Percentiles rank a stretch among this genome's conserved stretches.
Conservation (phyloP, 2,329 filamentous ascomycete species). For the Zopfia rhizophila region DNA sequence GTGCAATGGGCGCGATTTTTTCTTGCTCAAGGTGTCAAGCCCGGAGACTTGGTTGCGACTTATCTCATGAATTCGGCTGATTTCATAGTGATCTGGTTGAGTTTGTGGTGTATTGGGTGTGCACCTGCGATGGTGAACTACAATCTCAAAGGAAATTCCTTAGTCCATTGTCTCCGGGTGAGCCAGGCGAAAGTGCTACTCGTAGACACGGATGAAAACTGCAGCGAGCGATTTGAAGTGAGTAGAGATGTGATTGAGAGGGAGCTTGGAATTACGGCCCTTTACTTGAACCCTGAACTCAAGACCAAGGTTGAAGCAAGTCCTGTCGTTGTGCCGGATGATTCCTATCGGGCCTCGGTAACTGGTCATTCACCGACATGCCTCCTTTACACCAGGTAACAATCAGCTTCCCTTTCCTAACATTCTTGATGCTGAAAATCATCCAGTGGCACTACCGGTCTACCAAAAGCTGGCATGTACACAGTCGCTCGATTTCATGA, state of each 20-base stretch:
- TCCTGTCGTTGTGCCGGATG: slow-evolving; percentile 55
- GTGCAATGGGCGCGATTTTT: slow-evolving; percentile 45
- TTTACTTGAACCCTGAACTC: slow-evolving; percentile 29
- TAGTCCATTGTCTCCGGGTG: slow-evolving; percentile 72
- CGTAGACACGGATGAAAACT: slow-evolving; percentile 63
- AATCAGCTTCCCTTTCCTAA: no score
- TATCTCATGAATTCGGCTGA: slow-evolving; percentile 74
- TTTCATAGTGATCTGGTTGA: slow-evolving; percentile 73
- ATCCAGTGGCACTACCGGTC: slow-evolving; percentile 74
- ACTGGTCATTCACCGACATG: slow-evolving; percentile 64
- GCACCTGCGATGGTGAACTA: slow-evolving; percentile 77
- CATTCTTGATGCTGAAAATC: no score
- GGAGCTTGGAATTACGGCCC: slow-evolving; percentile 33
- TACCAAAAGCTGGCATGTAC: slow-evolving; percentile 67
- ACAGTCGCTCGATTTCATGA: slow-evolving; percentile 40
- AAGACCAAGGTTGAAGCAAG: slow-evolving; percentile 31
- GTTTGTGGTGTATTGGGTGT: slow-evolving; percentile 71
- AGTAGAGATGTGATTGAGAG: slow-evolving; percentile 23
- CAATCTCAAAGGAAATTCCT: slow-evolving; percentile 69
- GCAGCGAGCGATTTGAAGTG: slow-evolving; percentile 31
- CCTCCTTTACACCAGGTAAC: slow-evolving; percentile 72
- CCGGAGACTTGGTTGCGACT: slow-evolving; percentile 70
- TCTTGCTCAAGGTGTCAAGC: slow-evolving; percentile 64
- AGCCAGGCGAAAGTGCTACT: slow-evolving; percentile 66
- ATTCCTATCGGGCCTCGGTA: slow-evolving; percentile 65